phyloP scores from a whole-genome alignment of 108 stramenopile species.

The Cylindrotheca closterium region DNA sequence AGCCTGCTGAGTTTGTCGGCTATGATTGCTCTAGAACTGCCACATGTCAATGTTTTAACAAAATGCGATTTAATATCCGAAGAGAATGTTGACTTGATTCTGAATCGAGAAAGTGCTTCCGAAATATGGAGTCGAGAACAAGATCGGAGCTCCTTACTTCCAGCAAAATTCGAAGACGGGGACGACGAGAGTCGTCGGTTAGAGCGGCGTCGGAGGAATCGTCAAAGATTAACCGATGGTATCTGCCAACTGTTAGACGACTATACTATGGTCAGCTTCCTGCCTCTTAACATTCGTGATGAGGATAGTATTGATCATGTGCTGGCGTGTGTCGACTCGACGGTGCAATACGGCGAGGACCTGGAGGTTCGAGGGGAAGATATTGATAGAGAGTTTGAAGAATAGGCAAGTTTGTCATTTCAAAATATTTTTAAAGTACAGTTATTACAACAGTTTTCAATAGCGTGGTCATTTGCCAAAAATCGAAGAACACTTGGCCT shows the following conservation, averaged over 20 bases:
- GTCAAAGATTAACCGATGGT: conserved; percentile 80
- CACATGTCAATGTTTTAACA: conserved; percentile 95
- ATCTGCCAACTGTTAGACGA: conserved; percentile 92
- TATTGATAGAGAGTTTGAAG: conserved; percentile 46
- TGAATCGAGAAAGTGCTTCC: conserved; percentile 75
- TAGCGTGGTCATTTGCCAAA: neutral
- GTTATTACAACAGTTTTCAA: too few species aligned
- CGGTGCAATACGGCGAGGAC: conserved; percentile 95
- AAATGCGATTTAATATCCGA: conserved; percentile 94
- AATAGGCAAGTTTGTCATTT: neutral
- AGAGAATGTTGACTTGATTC: conserved; percentile 65
- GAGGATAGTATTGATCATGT: conserved; percentile 90
- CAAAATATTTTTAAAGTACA: neutral
- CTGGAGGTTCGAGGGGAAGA: conserved; percentile 79
- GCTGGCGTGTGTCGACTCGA: conserved; percentile 87
- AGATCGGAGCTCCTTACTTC: conserved; percentile 34
- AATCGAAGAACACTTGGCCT: conserved; percentile 24
- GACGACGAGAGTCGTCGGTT: conserved; percentile 17
- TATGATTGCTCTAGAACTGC: conserved; percentile 96
- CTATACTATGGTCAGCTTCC: conserved; percentile 93
- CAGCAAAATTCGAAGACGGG: conserved; percentile 19
- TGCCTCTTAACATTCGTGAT: conserved; percentile 90
- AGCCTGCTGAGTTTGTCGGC: conserved; percentile 86
- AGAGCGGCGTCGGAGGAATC: conserved; percentile 40
- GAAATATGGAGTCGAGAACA: conserved; percentile 78